These are phyloP conservation scores for Cladosporium velox DNA, from an alignment of 2,329 filamentous ascomycete genomes.

Conservation along the genomic window DNA sequence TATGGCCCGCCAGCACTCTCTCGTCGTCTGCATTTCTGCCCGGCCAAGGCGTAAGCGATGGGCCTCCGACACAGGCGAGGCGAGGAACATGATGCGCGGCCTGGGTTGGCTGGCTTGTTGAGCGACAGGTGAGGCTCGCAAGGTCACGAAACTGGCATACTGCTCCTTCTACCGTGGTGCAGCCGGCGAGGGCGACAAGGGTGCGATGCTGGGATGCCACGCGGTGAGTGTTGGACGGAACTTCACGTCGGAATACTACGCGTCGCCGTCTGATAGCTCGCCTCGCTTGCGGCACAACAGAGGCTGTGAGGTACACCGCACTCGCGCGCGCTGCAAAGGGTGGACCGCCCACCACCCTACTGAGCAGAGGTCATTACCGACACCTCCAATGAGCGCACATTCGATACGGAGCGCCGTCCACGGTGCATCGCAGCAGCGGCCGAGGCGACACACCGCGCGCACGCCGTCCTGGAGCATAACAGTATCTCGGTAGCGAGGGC, in stretches of 20 bases:
- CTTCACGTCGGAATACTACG: conserved; percentile 6
- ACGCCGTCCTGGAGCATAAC: neutral
- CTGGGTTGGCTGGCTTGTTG: neutral
- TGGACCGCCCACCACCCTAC: neutral
- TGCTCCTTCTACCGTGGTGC: conserved; percentile 5
- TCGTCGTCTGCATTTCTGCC: neutral
- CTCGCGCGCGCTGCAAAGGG: conserved; percentile 1
- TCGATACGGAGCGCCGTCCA: neutral
- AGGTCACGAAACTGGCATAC: neutral
- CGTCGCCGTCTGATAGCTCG: conserved; percentile 5
- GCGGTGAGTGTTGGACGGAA: conserved; percentile 3
- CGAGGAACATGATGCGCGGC: neutral
- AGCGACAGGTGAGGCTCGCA: neutral
- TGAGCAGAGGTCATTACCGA: conserved; percentile 9
- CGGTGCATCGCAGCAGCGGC: neutral
- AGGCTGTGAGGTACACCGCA: conserved; percentile 8
- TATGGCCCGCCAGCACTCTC: neutral
- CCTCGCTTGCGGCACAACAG: conserved; percentile 9
- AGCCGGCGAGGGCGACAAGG: conserved; percentile 6
- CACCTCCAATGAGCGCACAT: conserved; percentile 2
- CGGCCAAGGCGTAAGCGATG: conserved; percentile 1
- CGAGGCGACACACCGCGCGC: neutral
- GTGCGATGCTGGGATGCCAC: neutral
- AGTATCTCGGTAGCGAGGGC: conserved; percentile 19
- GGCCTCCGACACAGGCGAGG: conserved; percentile 11